Base-by-base conservation (phyloP, 495 filamentous ascomycete species). In the Penicillium desertorum region DNA sequence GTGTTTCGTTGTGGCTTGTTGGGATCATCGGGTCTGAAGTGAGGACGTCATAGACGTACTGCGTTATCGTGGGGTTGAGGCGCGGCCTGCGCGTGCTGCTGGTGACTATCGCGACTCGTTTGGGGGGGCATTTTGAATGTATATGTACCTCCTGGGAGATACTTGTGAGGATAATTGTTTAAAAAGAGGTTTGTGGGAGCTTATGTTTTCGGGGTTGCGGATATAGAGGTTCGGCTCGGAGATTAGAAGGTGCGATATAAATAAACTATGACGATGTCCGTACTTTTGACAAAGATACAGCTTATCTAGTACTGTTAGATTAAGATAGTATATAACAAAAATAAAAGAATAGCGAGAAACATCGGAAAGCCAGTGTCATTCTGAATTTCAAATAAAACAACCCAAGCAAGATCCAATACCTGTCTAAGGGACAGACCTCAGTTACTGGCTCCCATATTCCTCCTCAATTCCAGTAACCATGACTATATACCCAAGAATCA, bases 21-120 rank as follows among this genome's bases (percentile, higher is more conserved):
- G 66, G 66, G 19, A 69, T 57, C 5, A 48, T 57, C 23, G 63
- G 56, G 42, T 69, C 66, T 3, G 39, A 5, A 16, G 30, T 27
- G 14, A 69, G 57, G 45, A 64, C 54, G 61, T 67, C 66, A 61
- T 67, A 59, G 59, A 69, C 57, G 27, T 67, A 67, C 11, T 62
- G 61, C 16, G 64, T 69, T 51, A 69, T 65, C 11, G 66, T 65
- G 3, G 66, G 66, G 41, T 69, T 69, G 20, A 69, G 61, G 16
- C 66, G 56, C 3, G 64, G 64, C 5, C 41, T n/a, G 45, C 66
- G 66, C 6, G 66, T 69, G 54, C 66, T 69, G 66, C 66, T 59
- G 55, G 66, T 69, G 14, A 69, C 61, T 22, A 69, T 59, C 17
- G 66, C 66, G 45, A 67, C 45, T 3, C 45, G 54, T 56, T 69